Conservation (phyloP, 139 green algal species). For the Trebouxia sp. region DNA sequence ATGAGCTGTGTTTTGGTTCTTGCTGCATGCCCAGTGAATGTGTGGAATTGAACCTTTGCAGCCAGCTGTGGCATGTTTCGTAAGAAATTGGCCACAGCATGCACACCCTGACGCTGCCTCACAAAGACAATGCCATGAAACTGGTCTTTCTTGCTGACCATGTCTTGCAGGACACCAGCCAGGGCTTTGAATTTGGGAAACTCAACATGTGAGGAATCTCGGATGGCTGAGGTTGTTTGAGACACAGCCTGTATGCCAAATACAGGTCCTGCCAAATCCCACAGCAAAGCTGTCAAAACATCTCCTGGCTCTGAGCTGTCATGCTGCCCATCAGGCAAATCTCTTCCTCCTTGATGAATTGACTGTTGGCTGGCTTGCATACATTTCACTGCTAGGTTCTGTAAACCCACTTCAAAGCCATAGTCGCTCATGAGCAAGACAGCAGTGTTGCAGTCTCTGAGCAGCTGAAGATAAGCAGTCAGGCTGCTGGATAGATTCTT, state of each 20-base stretch:
- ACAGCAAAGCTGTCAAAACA: neutral
- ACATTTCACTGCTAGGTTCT: neutral
- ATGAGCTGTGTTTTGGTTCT: neutral
- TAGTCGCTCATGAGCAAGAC: neutral
- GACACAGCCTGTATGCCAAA: neutral
- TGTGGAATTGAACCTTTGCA: neutral
- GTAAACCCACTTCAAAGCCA: neutral
- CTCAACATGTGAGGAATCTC: neutral
- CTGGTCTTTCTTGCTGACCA: neutral
- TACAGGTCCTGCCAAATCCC: neutral
- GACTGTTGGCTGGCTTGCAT: neutral
- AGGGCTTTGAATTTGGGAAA: neutral
- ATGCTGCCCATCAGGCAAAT: neutral
- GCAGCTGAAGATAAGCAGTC: neutral
- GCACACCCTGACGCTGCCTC: neutral
- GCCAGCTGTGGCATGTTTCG: neutral
- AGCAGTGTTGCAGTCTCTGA: neutral
- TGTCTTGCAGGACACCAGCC: neutral
- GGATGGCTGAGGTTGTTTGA: neutral
- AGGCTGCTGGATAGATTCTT: neutral
- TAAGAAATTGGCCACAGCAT: neutral
- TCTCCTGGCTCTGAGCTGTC: neutral
- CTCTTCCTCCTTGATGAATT: too few species aligned
- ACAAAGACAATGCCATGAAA: constrained; percentile 16
- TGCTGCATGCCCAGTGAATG: neutral